phyloP scores from a whole-genome alignment of 768 basidiomycete genomes.

The Chlorophyllum brunneum region DNA sequence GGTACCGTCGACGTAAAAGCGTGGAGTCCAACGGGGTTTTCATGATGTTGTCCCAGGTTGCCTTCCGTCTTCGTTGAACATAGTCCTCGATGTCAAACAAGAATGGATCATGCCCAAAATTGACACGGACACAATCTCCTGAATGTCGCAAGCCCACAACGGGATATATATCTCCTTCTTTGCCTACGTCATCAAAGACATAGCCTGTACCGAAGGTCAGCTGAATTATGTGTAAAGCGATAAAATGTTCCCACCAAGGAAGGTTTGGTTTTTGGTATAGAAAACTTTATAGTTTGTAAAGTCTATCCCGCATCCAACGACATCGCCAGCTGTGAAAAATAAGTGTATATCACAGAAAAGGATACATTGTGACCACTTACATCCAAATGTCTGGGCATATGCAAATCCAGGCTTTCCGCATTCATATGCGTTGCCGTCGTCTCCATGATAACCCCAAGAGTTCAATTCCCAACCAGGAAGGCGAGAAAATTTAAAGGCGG shows the following conservation, averaged over 20 bases:
- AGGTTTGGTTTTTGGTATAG: constrained; percentile 84
- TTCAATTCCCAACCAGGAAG: constrained; percentile 83
- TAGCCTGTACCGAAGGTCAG: constrained; percentile 38
- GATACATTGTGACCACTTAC: constrained; percentile 38
- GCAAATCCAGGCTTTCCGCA: constrained; percentile 65
- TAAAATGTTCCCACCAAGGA: constrained; percentile 46
- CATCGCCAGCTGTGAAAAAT: constrained; percentile 63
- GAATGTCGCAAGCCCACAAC: constrained; percentile 84
- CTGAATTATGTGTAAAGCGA: neutral
- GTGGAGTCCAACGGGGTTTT: constrained; percentile 45
- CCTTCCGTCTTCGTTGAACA: constrained; percentile 65
- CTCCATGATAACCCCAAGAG: constrained; percentile 94
- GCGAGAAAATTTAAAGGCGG: constrained; percentile 61
- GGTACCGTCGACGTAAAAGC: constrained; percentile 25
- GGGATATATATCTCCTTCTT: constrained; percentile 69
- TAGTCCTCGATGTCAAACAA: constrained; percentile 88
- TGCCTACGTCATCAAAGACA: constrained; percentile 71
- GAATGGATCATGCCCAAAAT: constrained; percentile 88
- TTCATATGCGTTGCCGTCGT: constrained; percentile 78
- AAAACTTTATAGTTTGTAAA: constrained; percentile 78
- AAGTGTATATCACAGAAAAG: neutral
- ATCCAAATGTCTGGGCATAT: constrained; percentile 79
- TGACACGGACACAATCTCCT: constrained; percentile 75
- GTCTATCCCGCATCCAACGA: constrained; percentile 91
- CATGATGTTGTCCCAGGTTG: constrained; percentile 66